Percentiles rank a stretch among this genome's conserved stretches.
These are phyloP conservation scores for Vigna mungo DNA, from an alignment of 306 rosid genomes.

Conservation along the genomic window DNA sequence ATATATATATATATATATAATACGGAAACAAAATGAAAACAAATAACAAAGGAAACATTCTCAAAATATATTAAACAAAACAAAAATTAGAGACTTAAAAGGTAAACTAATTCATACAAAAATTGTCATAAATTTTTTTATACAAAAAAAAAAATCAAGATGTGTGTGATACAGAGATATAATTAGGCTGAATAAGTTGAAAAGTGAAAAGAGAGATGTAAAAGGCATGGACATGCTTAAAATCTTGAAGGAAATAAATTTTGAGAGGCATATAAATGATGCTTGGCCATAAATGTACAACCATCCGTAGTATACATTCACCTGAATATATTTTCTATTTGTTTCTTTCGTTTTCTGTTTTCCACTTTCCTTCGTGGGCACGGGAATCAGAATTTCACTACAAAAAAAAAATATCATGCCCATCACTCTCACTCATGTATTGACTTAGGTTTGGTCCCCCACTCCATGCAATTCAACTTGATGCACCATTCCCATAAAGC, in stretches of 20 bases:
- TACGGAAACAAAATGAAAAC: too few species aligned
- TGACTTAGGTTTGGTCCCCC: constrained; percentile 68
- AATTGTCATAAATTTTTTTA: too few species aligned
- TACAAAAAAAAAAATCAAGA: too few species aligned
- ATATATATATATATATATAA: too few species aligned
- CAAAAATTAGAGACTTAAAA: too few species aligned
- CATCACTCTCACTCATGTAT: constrained; percentile 52
- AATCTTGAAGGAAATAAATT: constrained; percentile 8
- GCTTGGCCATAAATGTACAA: constrained; percentile 42
- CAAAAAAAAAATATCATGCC: constrained; percentile 48
- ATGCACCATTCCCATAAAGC: constrained; percentile 36
- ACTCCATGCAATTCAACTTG: not conserved
- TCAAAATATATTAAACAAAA: too few species aligned
- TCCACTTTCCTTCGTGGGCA: constrained; percentile 24
- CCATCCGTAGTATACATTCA: constrained; percentile 24
- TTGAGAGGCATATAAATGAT: constrained; percentile 36
- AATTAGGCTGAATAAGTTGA: not conserved
- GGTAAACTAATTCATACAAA: too few species aligned
- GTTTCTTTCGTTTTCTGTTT: constrained; percentile 45
- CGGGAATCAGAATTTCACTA: constrained; percentile 50
- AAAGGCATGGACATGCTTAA: not conserved
- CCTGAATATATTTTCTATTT: constrained; percentile 32
- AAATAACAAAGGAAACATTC: too few species aligned
- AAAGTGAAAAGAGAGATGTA: constrained; percentile 1
- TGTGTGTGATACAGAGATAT: too few species aligned